A percentile compares a stretch with the other conserved stretches of the same genome.
Evolutionary conservation across 2,329 filamentous ascomycete genomes (phyloP).

Genomic region (Calonectria pseudoturangicola): DNA sequence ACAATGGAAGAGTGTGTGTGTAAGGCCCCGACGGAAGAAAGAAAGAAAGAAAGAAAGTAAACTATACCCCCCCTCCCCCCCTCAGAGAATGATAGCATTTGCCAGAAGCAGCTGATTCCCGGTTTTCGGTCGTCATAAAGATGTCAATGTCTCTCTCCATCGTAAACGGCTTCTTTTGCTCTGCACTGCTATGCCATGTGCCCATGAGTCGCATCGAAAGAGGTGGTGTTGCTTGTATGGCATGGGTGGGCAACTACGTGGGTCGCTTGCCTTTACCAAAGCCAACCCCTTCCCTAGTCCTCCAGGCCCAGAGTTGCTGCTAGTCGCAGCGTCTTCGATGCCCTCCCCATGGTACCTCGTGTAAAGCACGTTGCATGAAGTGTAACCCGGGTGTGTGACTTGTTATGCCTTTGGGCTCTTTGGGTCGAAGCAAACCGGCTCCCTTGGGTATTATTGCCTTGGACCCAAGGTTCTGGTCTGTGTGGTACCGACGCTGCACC

Average conservation of each 20-base stretch:
- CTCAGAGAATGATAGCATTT: not conserved
- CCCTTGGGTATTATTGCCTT: constrained; percentile 12
- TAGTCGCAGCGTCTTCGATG: constrained; percentile 20
- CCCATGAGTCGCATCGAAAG: not conserved
- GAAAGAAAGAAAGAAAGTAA: not conserved
- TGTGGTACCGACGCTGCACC: constrained; percentile 19
- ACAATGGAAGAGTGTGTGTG: constrained; percentile 5
- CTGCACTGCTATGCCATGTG: not conserved
- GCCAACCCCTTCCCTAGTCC: constrained; percentile 5
- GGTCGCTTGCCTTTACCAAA: constrained; percentile 19
- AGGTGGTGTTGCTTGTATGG: not conserved
- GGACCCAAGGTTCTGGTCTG: constrained; percentile 1
- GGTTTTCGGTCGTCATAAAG: not conserved
- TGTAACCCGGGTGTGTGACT: constrained; percentile 15
- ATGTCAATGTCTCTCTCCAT: not conserved
- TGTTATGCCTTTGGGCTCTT: constrained; percentile 14
- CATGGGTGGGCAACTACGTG: constrained; percentile 6
- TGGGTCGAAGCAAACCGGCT: constrained; percentile 6
- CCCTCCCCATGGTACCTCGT: constrained; percentile 4
- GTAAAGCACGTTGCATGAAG: constrained; percentile 20
- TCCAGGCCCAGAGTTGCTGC: constrained; percentile 13
- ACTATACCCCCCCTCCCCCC: no score
- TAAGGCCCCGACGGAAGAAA: not conserved
- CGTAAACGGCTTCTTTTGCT: not conserved
- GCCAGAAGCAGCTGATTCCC: not conserved